Conservation (phyloP, 2,329 filamentous ascomycete genomes). For the Talaromyces pinophilus region DNA sequence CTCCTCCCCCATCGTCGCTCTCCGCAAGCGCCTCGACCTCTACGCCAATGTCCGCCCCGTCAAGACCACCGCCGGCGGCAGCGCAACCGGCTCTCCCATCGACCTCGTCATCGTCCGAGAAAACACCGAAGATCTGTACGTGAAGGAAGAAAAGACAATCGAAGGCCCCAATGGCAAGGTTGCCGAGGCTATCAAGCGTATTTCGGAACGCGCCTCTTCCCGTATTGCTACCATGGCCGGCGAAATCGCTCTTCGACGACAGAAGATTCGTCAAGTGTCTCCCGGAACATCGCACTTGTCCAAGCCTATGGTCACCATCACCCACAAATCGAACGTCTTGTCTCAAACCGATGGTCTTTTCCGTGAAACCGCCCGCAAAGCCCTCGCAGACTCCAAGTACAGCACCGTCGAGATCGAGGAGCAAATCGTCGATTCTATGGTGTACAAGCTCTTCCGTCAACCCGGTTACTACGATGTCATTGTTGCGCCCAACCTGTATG, state of each 20-base stretch:
- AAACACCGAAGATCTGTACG: slow-evolving; percentile 98
- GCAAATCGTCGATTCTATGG: slow-evolving; percentile 99
- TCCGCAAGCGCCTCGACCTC: slow-evolving; percentile 90
- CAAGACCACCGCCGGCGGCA: slow-evolving; percentile 67
- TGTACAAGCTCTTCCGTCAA: slow-evolving; percentile 98
- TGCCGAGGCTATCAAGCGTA: slow-evolving; percentile 96
- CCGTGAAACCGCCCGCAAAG: slow-evolving; percentile 73
- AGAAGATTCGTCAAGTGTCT: slow-evolving; percentile 68
- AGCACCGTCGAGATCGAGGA: slow-evolving; percentile 73
- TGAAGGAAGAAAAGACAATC: slow-evolving; percentile 91
- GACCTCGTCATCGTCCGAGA: slow-evolving; percentile 98
- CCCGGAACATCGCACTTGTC: slow-evolving; percentile 57
- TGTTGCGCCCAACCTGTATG: slow-evolving; percentile 95
- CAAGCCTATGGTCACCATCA: slow-evolving; percentile 82
- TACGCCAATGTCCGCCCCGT: slow-evolving; percentile 98
- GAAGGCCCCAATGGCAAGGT: slow-evolving; percentile 74
- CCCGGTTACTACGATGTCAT: slow-evolving; percentile 95
- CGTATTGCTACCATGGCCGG: slow-evolving; percentile 92
- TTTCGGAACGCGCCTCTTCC: slow-evolving; percentile 78
- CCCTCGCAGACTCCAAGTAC: slow-evolving; percentile 68
- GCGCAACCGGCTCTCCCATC: slow-evolving; percentile 59
- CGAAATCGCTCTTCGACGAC: slow-evolving; percentile 85
- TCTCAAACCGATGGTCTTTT: slow-evolving; percentile 96
- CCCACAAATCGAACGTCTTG: slow-evolving; percentile 97
- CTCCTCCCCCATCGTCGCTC: slow-evolving; percentile 92